Base-by-base conservation (phyloP, 2,329 filamentous ascomycete genomes). In the Parafenestella ontariensis region DNA sequence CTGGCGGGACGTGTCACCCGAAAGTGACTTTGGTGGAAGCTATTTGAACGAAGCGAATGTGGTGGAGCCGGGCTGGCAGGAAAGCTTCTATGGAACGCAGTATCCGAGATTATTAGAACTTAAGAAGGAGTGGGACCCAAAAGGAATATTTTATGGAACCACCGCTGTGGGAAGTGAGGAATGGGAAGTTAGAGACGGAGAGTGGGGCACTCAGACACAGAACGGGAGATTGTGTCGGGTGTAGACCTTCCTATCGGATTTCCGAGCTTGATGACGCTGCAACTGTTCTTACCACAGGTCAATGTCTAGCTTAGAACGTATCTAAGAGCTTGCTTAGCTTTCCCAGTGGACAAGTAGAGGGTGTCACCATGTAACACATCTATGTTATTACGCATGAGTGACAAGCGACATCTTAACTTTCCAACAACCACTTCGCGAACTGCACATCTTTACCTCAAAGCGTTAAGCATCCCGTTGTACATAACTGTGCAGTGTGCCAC, bases 61-160 rank as follows among this genome's bases (percentile, higher is more conserved):
- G 23, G 45, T 60, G 39, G 46, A 68, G 37, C 54, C 59, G 13
- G 54, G 63, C 17, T 72, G 62, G 54, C 57, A 68, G 48, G 28
- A 52, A 1, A 61, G 46, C 1, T 71, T 68, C 33, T 71, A 58
- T 52, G 68, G 68, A 1, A 17, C 21, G 18, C 61, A 72, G 36
- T 73, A 74, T 46, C 37, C 54, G 2, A 59, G 52, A 24, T 34
- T 75, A 36, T 39, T 70, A 28, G 41, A 46, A 3, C 50, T 73
- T 9, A 72, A 73, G 60, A 59, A 59, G 44, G 69, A 70, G 37
- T 68, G 64, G 58, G 72, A 74, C 61, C 66, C 69, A 3, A 59
- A 56, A 10, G 47, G 47, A 31, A 26, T 74, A 15, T 74, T 74
- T 47, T 73, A 69, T 40, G 68, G 58, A 2, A 64, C 60, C 1